Percentiles rank a stretch among this genome's conserved stretches.
These are phyloP conservation scores for Mucor indicus DNA, from an alignment of 371 early-diverging fungal genomes.

Conservation along the genomic window DNA sequence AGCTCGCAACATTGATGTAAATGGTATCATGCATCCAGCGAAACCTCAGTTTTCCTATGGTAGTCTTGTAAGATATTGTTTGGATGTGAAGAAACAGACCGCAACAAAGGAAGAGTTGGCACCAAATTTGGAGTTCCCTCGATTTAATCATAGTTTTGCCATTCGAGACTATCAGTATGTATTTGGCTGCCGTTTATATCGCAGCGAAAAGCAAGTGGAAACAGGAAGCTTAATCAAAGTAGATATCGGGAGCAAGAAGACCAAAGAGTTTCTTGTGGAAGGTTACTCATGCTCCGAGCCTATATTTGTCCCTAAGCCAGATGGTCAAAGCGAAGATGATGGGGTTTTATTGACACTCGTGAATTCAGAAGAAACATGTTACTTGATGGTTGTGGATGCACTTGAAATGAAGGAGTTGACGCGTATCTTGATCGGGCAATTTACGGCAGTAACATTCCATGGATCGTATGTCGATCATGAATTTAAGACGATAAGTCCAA, in stretches of 20 bases:
- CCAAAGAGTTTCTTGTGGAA: constrained; percentile 8
- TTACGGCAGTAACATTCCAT: constrained; percentile 54
- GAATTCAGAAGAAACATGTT: constrained; percentile 37
- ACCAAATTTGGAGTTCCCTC: constrained; percentile 50
- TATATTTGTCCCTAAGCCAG: constrained; percentile 58
- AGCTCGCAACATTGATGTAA: background rate
- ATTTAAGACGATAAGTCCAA: too few species aligned
- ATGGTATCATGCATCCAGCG: constrained; percentile 19
- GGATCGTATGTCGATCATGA: constrained; percentile 44
- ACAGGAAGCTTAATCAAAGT: constrained; percentile 40
- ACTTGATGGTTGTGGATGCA: constrained; percentile 56
- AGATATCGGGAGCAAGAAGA: constrained; percentile 25
- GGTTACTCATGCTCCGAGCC: constrained; percentile 59
- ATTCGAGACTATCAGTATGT: constrained; percentile 19
- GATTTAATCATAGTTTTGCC: constrained; percentile 13
- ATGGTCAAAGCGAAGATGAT: constrained; percentile 48
- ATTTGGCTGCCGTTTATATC: constrained; percentile 42
- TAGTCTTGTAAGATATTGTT: constrained; percentile 22
- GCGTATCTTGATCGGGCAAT: constrained; percentile 41
- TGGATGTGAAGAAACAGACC: constrained; percentile 14
- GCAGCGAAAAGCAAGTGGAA: constrained; percentile 27
- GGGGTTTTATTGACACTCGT: constrained; percentile 59
- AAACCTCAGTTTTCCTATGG: constrained; percentile 26
- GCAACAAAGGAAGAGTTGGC: constrained; percentile 20
- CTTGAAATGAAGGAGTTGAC: constrained; percentile 50